Base-by-base conservation (phyloP, 1,284 basidiomycete species). In the Rhodotorula glutinis region DNA sequence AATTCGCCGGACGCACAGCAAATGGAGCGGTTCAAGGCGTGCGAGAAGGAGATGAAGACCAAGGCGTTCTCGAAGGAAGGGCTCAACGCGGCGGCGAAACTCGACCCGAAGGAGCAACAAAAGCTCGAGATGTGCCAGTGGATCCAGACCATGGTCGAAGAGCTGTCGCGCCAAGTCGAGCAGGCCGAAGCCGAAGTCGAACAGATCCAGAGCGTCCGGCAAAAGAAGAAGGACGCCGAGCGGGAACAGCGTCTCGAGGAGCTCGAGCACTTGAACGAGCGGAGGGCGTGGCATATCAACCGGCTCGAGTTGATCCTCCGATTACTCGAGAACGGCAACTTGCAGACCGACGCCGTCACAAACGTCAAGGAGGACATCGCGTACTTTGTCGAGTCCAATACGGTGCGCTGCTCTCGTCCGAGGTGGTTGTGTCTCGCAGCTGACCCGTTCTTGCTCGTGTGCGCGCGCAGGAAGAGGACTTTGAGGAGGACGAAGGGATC, bases 1-100 rank as follows among this genome's bases (percentile, higher is more conserved):
- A 0, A 7, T n/a, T 23, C 25, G 44, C 47, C 38, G 21, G 21
- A 1, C 64, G 25, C 73, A 70, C 80, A 98, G 94, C 96, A 98
- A 96, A 99, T 99, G 96, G 96, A 99, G 82, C 92, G 92, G 78
- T 99, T 99, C 86, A 99, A 99, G 78, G 95, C 95, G 30, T 92
- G 92, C 80, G 96, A 99, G 82, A 99, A 98, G 83, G 96, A 98
- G 81, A 98, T 98, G 93, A 99, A 99, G 85, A 98, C 96, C 70
- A 99, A 99, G 79, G 96, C 96, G 0, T 99, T 98, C 82, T 98
- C 94, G 41, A 99, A 98, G 80, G 96, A 98, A 80, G 96, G 96
- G 46, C 85, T 99, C 44, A 97, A 90, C 71, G 92, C 94, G 64
- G 92, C 93, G 7, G 86, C 92, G 54, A 91, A 91, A 76, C 87